Evolutionary conservation across 2,329 filamentous ascomycete genomes (phyloP).

Genomic region (Fusarium illudens): DNA sequence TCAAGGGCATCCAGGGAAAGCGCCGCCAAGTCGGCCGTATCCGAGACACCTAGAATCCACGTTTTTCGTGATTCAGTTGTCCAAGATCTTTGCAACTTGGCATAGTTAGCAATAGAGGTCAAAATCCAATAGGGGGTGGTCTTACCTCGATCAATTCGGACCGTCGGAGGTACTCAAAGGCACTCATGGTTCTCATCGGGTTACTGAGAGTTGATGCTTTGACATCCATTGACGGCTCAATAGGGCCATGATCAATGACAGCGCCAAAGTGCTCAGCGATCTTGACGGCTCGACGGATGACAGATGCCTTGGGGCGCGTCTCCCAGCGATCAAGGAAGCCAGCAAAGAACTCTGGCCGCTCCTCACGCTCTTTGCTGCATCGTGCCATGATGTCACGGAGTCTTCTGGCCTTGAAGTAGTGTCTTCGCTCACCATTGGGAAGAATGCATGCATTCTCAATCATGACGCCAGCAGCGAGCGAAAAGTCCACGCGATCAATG

Average conservation of each 20-base stretch:
- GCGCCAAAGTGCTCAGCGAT: conserved; percentile 33
- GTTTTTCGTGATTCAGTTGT: neutral
- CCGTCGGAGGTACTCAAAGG: conserved; percentile 26
- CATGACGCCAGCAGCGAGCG: conserved; percentile 20
- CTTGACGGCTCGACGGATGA: conserved; percentile 27
- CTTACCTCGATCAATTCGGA: conserved; percentile 22
- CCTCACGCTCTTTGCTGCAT: conserved; percentile 18
- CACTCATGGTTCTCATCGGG: conserved; percentile 20
- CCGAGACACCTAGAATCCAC: neutral
- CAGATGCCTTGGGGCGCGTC: conserved; percentile 14
- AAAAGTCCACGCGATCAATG: conserved; percentile 17
- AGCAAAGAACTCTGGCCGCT: conserved; percentile 25
- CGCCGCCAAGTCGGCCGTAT: neutral
- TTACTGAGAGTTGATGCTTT: conserved; percentile 9
- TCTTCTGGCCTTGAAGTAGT: conserved; percentile 23
- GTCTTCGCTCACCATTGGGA: conserved; percentile 18
- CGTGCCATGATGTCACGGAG: conserved; percentile 24
- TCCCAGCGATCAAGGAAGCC: conserved; percentile 29
- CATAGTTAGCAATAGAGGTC: neutral
- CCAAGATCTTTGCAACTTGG: conserved; percentile 27
- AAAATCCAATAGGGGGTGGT: neutral
- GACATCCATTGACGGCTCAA: neutral
- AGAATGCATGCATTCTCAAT: conserved; percentile 32
- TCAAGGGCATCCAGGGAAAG: neutral
- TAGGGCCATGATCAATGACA: conserved; percentile 29